These are phyloP conservation scores for Candida sp. DNA, from an alignment of 1,139 yeast species.

Conservation along the genomic window DNA sequence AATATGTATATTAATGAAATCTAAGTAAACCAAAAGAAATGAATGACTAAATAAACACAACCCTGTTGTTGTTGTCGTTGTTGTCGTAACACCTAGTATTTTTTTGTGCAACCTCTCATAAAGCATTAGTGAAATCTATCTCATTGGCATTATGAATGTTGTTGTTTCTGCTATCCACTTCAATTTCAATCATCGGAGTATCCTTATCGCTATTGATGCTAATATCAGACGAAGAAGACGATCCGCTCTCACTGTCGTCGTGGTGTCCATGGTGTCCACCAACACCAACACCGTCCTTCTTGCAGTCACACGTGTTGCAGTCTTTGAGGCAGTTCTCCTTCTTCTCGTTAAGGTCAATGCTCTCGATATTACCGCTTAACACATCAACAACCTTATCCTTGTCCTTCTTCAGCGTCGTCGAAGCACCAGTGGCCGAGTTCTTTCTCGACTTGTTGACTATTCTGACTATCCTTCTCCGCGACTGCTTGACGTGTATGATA, in stretches of 20 bases:
- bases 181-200: slow-evolving; percentile 12
- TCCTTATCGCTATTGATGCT: not conserved
- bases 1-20: not conserved
- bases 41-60: no score
- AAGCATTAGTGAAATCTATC: slow-evolving; percentile 22
- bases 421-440: not conserved
- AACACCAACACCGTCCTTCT: slow-evolving; percentile 2
- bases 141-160: slow-evolving; percentile 12
- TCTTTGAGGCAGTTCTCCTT: slow-evolving; percentile 11
- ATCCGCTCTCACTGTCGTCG: not conserved
- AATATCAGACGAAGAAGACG: no score
- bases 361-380: slow-evolving; percentile 3
- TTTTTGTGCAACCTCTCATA: not conserved
- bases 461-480: slow-evolving; percentile 1
- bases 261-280: not conserved
- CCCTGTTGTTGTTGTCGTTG: not conserved
- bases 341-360: slow-evolving; percentile 5
- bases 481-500: not conserved
- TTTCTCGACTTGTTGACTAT: not conserved
- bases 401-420: not conserved
- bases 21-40: no score
- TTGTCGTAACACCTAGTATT: not conserved
- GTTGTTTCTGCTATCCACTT: slow-evolving; percentile 5
- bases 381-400: slow-evolving; percentile 1
- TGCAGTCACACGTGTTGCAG: slow-evolving; percentile 13